Conservation (phyloP, 2,329 filamentous ascomycete species). For the Fusarium burgessii region DNA sequence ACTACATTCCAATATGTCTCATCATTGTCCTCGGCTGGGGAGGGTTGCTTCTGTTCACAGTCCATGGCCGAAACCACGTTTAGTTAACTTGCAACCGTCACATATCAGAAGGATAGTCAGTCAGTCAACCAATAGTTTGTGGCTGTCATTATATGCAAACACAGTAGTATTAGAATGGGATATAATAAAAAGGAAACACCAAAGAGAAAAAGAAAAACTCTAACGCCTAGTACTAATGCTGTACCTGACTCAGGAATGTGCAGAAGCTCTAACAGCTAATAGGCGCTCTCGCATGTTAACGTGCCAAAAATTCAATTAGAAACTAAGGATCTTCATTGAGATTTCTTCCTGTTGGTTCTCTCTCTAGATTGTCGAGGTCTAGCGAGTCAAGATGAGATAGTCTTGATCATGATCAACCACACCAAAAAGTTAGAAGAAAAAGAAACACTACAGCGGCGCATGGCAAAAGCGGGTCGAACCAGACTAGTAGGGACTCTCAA, state of each 20-base stretch:
- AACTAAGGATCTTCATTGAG: not conserved
- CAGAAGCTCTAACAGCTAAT: not conserved
- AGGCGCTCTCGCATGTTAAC: not conserved
- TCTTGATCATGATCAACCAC: constrained; percentile 10
- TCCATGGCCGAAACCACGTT: constrained; percentile 7
- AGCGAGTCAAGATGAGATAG: constrained; percentile 13
- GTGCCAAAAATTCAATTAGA: constrained; percentile 16
- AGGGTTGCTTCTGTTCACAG: constrained; percentile 4
- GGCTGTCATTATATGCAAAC: not conserved
- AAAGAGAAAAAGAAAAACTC: constrained; percentile 8
- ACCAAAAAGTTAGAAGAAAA: not conserved
- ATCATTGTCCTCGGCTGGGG: constrained; percentile 8
- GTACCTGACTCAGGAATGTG: constrained; percentile 37
- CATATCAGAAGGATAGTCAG: constrained; percentile 21
- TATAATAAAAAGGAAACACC: constrained; percentile 5
- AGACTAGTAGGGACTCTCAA: not conserved
- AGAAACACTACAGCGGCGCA: constrained; percentile 1
- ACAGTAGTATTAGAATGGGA: not conserved
- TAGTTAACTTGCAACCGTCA: constrained; percentile 19
- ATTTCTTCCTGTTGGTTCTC: not conserved
- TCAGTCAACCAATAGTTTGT: not conserved
- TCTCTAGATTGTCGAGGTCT: constrained; percentile 11
- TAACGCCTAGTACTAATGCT: not conserved
- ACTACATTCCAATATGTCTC: constrained; percentile 37
- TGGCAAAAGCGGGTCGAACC: constrained; percentile 30